phyloP scores from a whole-genome alignment of 2,329 filamentous ascomycete species.

The Microsporum canis region DNA sequence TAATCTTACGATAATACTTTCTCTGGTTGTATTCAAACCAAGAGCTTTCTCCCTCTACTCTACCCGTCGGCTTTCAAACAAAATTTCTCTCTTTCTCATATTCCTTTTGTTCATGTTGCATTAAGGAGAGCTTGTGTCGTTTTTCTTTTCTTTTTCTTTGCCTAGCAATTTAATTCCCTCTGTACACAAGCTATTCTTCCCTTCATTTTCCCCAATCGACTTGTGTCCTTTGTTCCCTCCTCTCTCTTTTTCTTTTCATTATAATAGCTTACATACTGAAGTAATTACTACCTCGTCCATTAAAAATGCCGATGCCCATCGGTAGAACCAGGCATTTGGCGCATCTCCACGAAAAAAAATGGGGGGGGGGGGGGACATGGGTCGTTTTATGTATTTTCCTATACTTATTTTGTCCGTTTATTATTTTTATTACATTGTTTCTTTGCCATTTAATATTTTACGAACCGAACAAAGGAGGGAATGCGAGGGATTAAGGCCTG shows the following conservation, averaged over 20 bases:
- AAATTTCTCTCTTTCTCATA: background rate
- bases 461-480: background rate
- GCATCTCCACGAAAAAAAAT: background rate
- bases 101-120: constrained; percentile 1
- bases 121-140: background rate
- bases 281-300: constrained; percentile 1
- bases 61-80: background rate
- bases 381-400: background rate
- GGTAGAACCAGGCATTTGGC: constrained; percentile 1
- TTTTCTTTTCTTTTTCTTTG: background rate
- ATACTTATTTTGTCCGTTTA: background rate
- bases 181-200: background rate
- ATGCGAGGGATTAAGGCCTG: background rate
- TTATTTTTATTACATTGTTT: background rate
- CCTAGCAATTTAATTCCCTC: background rate
- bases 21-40: background rate
- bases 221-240: background rate
- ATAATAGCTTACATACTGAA: background rate
- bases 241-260: background rate
- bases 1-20: background rate
- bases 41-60: background rate
- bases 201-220: background rate
- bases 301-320: background rate
- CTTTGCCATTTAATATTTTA: background rate
- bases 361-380: background rate